Conservation (phyloP, 345 rosid genomes). For the Linum lewisii region DNA sequence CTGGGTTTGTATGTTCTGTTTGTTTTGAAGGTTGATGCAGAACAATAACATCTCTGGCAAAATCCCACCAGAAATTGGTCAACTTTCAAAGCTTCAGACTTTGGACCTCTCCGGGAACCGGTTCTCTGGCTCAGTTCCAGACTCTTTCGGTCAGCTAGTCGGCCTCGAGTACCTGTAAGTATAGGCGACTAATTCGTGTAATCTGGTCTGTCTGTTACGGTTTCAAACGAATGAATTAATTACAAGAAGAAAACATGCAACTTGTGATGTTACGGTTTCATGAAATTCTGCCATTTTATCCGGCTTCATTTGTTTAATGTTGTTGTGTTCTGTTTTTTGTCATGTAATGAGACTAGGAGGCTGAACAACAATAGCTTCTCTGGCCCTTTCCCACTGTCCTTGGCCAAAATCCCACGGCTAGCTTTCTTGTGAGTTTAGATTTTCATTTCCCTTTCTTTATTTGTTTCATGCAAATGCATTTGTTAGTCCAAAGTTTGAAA, state of each 20-base stretch:
- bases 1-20: neutral
- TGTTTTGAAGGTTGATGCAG: slow-evolving; percentile 60
- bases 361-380: slow-evolving; percentile 86
- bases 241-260: neutral
- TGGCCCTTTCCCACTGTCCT: slow-evolving; percentile 66
- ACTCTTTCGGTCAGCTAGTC: slow-evolving; percentile 39
- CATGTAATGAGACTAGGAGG: slow-evolving; percentile 60
- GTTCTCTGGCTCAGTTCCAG: slow-evolving; percentile 54
- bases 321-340: slow-evolving; percentile 17
- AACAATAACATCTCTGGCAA: slow-evolving; percentile 83
- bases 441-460: slow-evolving; percentile 2
- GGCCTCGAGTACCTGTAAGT: slow-evolving; percentile 75
- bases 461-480: too few relatives aligned
- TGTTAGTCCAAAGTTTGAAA: too few relatives aligned
- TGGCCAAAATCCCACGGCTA: slow-evolving; percentile 63
- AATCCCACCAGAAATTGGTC: slow-evolving; percentile 61
- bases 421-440: slow-evolving; percentile 70
- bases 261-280: neutral
- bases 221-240: slow-evolving; percentile 18
- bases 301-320: neutral
- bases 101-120: slow-evolving; percentile 82
- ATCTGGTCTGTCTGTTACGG: too few relatives aligned
- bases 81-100: slow-evolving; percentile 58
- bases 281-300: neutral
- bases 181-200: too few relatives aligned